Base-by-base conservation (phyloP, 2,329 filamentous ascomycete genomes). In the Alternaria triticina region DNA sequence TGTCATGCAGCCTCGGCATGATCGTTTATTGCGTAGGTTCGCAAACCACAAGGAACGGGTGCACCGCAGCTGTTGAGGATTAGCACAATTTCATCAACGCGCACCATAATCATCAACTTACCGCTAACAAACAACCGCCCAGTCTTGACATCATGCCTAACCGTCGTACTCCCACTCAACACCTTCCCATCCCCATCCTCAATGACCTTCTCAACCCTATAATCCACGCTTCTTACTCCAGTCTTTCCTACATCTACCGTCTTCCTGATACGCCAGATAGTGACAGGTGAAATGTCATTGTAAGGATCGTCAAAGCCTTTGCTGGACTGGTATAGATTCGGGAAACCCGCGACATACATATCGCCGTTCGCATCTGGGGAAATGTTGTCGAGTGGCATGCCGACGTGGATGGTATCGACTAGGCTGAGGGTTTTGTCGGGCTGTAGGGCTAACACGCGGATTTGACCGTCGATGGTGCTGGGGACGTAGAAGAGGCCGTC, bases 381-480 rank as follows among this genome's bases (percentile, higher is more conserved):
- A 10, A 77, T 62, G 44, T 76, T 77, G 23, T 77, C 72, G 4
- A 76, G 66, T 0, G 74, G 72, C 69, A 76, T 75, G 9, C 68
- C 68, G 1, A 70, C 58, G n/a, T 57, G 47, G 0, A 76, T 74
- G 2, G 56, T 71, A 23, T 76, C 71, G 44, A 76, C n/a, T 2
- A 66, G 59, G 1, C 61, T 57, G 3, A 77, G 59, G 2, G 63
- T 70, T 6, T 69, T 67, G 44, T 71, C 62, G 0, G 44, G 46
- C 23, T 69, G 57, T n/a, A 75, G 50, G 5, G 65, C 54, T 22
- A 72, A 69, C 1, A 76, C 70, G 50, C 70, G 66, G 30, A 77
- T 63, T 0, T 65, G 68, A 6, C 74, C 73, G 45, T 74, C 70
- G 2, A 73, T 64, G n/a, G 57, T 65, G 40, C 70, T 71, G 25